Evolutionary conservation across 148 eudicot species (phyloP).

Genomic region (Camellia granthamiana): DNA sequence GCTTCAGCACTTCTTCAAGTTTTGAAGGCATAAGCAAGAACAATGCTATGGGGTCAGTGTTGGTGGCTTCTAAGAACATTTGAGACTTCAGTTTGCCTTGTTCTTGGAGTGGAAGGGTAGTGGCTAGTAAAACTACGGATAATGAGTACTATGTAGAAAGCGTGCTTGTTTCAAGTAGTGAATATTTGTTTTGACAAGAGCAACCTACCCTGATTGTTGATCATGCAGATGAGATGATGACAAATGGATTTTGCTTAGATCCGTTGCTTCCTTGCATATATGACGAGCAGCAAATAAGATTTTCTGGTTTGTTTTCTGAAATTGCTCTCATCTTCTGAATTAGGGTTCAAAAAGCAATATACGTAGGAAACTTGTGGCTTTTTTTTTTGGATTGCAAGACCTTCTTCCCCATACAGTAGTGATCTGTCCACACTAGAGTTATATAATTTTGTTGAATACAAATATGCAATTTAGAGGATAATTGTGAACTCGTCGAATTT

Average conservation of each 20-base stretch:
- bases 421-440: neutral
- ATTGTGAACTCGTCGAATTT: neutral
- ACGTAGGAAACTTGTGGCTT: neutral
- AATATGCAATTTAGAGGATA: neutral
- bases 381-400: neutral
- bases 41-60: neutral
- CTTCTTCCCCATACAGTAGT: neutral
- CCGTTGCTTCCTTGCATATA: neutral
- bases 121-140: neutral
- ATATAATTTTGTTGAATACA: neutral
- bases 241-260: neutral
- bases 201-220: neutral
- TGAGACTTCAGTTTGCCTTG: neutral
- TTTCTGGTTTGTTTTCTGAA: neutral
- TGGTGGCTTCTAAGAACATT: neutral
- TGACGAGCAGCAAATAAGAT: neutral
- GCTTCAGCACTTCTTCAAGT: slow-evolving; percentile 17
- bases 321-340: neutral
- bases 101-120: neutral
- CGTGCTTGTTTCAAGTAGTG: neutral
- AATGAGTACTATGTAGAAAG: neutral
- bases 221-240: neutral
- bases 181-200: neutral
- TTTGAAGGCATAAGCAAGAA: slow-evolving; percentile 1
- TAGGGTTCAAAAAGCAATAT: neutral